Evolutionary conservation across 106 monocot genomes (phyloP).

Genomic region (Acorus gramineus): DNA sequence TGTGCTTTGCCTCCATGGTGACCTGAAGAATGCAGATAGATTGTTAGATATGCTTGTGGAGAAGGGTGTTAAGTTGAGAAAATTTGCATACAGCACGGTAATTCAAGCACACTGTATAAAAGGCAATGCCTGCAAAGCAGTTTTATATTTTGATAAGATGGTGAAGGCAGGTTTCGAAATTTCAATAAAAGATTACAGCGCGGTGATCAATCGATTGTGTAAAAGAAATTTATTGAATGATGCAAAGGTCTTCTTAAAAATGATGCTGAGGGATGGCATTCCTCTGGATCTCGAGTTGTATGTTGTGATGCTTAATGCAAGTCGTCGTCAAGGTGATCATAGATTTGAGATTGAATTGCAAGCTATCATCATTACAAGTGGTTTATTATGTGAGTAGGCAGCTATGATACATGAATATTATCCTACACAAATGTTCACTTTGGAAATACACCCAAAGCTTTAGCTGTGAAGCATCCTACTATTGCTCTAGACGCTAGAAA

Average conservation of each 20-base stretch:
- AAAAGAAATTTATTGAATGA: slow-evolving; percentile 34
- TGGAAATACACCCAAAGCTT: no score
- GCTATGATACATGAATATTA: no score
- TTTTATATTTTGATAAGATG: slow-evolving; percentile 48
- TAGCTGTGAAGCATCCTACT: no score
- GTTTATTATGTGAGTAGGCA: slow-evolving; percentile 4
- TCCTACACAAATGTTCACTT: no score
- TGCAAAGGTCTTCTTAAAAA: slow-evolving; percentile 35
- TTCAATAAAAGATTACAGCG: slow-evolving; percentile 48
- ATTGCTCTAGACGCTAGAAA: no score
- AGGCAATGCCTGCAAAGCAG: slow-evolving; percentile 40
- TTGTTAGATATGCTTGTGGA: slow-evolving; percentile 23
- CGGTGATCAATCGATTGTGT: slow-evolving; percentile 57
- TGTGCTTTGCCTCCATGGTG: slow-evolving; percentile 25
- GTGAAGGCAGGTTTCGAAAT: slow-evolving; percentile 35
- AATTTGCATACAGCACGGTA: slow-evolving; percentile 57
- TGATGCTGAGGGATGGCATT: slow-evolving; percentile 46
- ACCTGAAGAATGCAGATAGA: slow-evolving; percentile 30
- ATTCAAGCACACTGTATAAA: slow-evolving; percentile 62
- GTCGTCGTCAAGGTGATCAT: slow-evolving; percentile 18
- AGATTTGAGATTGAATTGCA: slow-evolving; percentile 19
- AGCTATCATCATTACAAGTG: slow-evolving; percentile 36
- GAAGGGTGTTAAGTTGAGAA: slow-evolving; percentile 37
- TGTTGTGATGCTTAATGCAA: slow-evolving; percentile 18
- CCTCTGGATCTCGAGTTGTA: slow-evolving; percentile 44